These are phyloP conservation scores for Phaeosphaeriaceae sp. DNA, from an alignment of 2,329 filamentous ascomycete species.

Conservation along the genomic window DNA sequence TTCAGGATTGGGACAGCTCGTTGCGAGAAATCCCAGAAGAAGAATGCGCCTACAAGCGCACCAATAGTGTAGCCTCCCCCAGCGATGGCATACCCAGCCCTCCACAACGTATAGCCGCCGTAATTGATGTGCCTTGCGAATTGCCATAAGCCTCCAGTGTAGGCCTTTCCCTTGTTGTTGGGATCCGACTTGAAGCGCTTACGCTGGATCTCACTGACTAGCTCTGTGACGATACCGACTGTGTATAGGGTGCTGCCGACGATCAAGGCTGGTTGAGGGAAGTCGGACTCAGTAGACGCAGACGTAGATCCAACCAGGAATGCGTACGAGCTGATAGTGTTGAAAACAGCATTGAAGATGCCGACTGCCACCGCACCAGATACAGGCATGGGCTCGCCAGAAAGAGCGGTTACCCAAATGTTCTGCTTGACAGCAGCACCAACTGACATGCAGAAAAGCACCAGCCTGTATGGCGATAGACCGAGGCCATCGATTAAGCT, in stretches of 20 bases:
- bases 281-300: conserved; percentile 49
- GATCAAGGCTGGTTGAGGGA: conserved; percentile 53
- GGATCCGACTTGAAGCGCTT: conserved; percentile 60
- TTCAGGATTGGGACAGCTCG: conserved; percentile 58
- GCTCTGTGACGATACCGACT: conserved; percentile 63
- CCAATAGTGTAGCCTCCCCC: conserved; percentile 58
- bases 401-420: conserved; percentile 59
- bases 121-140: conserved; percentile 64
- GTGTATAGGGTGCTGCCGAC: conserved; percentile 61
- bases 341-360: conserved; percentile 63
- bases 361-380: conserved; percentile 54
- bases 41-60: conserved; percentile 50
- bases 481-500: conserved; percentile 52
- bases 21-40: conserved; percentile 55
- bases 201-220: conserved; percentile 65
- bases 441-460: conserved; percentile 63
- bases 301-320: conserved; percentile 61
- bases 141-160: conserved; percentile 58
- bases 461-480: conserved; percentile 59
- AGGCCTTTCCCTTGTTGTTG: conserved; percentile 62
- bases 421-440: conserved; percentile 65
- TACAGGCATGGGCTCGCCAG: conserved; percentile 60
- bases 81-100: conserved; percentile 58
- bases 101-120: conserved; percentile 61
- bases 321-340: conserved; percentile 64